Evolutionary conservation across 805 yeast genomes (phyloP).

Genomic region (Naumovozyma castellii): DNA sequence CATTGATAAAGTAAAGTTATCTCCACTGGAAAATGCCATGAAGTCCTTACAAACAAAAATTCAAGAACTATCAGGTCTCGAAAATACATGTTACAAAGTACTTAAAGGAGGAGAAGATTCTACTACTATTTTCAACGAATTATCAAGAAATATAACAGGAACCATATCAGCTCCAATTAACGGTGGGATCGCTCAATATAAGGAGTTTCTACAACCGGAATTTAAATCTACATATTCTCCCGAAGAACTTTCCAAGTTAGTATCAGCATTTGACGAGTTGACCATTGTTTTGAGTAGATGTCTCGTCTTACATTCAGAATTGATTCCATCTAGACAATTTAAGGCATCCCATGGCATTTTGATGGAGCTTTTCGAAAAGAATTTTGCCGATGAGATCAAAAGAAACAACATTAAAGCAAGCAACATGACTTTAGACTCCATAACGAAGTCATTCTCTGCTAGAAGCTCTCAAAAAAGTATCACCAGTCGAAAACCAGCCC

Average conservation of each 20-base stretch:
- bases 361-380: slow-evolving; percentile 51
- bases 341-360: slow-evolving; percentile 59
- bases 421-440: neutral
- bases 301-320: slow-evolving; percentile 56
- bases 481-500: neutral
- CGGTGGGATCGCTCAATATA: slow-evolving; percentile 82
- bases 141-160: slow-evolving; percentile 67
- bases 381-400: slow-evolving; percentile 57
- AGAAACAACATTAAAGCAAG: slow-evolving; percentile 24
- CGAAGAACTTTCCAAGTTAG: slow-evolving; percentile 25
- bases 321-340: slow-evolving; percentile 44
- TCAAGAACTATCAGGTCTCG: slow-evolving; percentile 61
- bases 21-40: slow-evolving; percentile 81
- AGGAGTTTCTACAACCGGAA: slow-evolving; percentile 45
- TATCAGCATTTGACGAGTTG: slow-evolving; percentile 54
- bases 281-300: slow-evolving; percentile 57
- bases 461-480: neutral
- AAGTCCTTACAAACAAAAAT: slow-evolving; percentile 57
- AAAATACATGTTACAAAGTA: slow-evolving; percentile 46
- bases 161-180: slow-evolving; percentile 89
- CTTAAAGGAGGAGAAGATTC: slow-evolving; percentile 42
- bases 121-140: slow-evolving; percentile 45
- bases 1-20: slow-evolving; percentile 42
- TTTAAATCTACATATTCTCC: slow-evolving; percentile 26
- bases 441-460: neutral